Base-by-base conservation (phyloP, 176 grass and related monocot species). In the Olyra latifolia region DNA sequence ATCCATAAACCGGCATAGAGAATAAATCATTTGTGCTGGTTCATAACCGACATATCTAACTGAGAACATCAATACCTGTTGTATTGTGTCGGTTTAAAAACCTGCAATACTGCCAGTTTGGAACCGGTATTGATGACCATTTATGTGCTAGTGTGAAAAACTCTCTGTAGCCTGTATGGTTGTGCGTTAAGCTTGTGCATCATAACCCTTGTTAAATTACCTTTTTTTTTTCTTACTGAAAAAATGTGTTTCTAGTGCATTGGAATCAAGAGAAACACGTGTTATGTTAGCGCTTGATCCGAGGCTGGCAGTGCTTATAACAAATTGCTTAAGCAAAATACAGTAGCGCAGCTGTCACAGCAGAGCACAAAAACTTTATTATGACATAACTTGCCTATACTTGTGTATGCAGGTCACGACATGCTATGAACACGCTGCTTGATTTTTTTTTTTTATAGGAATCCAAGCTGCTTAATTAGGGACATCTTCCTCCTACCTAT, bases 341-440 rank as follows among this genome's bases (percentile, higher is more conserved):
- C 10, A 47, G n/a, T 32, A 46, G 52, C 10, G 65, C 30, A 38
- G 61, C 47, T 35, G 0, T 52, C 55, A 41, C 53, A n/a, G 68
- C 25, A 27, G 48, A 65, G 59, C 8, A 22, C 0, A 69, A 65
- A 65, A 65, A 12, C 19, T 40, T 14, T 30, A 15, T n/a, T 28
- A 40, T 52, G 62, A 19, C 27, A 30, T 32, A 43, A 32, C 39
- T 10, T 43, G 71, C 45, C 71, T 54, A 64, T 44, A 59, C 41
- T 14, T 35, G 23, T 59, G 44, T 39, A 47, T 32, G n/a, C 6
- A 42, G 23, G 12, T 40, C 56, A 55, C 49, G 41, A 43, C 57
- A 42, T 22, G 52, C 29, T 80, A 75, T 71, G 59, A 57, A n/a
- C 85, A 23, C 55, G 59, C 41, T 38, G 60, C 10, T 45, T 80